Evolutionary conservation across 116 monocot genomes (phyloP), one percentile per base, ranked within the genome.

Genomic region (Zostera marina): DNA sequence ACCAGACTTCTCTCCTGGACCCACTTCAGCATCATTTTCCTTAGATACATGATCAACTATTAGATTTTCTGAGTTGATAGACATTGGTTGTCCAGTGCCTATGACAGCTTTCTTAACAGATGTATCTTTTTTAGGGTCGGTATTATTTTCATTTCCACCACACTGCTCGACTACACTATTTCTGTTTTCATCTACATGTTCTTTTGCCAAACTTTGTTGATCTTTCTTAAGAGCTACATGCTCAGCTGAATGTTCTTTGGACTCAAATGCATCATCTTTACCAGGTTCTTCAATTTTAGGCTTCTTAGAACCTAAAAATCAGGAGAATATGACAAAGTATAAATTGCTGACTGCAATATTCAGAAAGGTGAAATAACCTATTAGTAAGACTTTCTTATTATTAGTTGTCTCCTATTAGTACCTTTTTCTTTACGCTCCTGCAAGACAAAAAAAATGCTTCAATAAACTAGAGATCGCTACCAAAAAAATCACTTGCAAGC

Each of bases 341-440:
- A 3, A 25, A 55, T 11, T 23, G 15, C 9, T 39, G n/a, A 56
- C 22, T 20, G 43, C 21, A 43, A 40, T 6, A 13, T 8, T 57
- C 41, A 8, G 9, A 9, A 57, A 41, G 15, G 15, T 10, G n/a
- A 38, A 15, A n/a, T 39, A 56, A 9, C 4, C 25, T 38, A 32
- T 7, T 7, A 15, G 38, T 4, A 9, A 12, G 2, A 24, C 9
- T 14, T 55, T 5, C 25, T 43, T 43, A 41, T 19, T 7, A 21
- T 41, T 5, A 43, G 41, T 42, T 22, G 22, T 7, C 25, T 43
- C 43, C 42, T 44, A 41, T 44, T 5, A 43, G 12, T 43, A 59
- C 40, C 11, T 45, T 59, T 59, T 23, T 71, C 74, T 22, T 44
- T 70, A 21, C 43, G 60, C 54, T 74, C 88, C 93, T 79, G 66